Percentiles rank a stretch among this genome's conserved stretches.
phyloP scores from a whole-genome alignment of 345 rosid genomes.

The Dipteronia sinensis region DNA sequence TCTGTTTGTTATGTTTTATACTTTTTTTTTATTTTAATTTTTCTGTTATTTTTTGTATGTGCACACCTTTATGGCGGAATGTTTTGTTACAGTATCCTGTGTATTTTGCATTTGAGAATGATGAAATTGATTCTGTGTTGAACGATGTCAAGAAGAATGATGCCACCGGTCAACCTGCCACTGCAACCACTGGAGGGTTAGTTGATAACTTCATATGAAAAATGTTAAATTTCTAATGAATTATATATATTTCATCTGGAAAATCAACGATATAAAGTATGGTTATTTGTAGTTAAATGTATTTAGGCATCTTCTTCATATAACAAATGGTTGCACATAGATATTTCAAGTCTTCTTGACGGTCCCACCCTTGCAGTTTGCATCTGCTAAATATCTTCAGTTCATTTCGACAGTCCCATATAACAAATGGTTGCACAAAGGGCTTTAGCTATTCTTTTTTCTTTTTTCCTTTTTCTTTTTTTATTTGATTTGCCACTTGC shows the following conservation, averaged over 20 bases:
- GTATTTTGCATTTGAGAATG: slow-evolving; percentile 93
- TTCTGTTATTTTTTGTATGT: not conserved
- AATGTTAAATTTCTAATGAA: slow-evolving; percentile 9
- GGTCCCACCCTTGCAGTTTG: not conserved
- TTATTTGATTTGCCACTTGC: not conserved
- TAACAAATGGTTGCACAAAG: too few species aligned
- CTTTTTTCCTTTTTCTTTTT: not conserved
- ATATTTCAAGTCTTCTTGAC: not conserved
- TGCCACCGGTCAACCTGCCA: slow-evolving; percentile 86
- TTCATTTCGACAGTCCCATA: not conserved
- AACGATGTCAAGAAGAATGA: slow-evolving; percentile 87
- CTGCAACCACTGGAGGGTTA: slow-evolving; percentile 97
- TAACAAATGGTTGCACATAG: not conserved
- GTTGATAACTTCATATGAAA: slow-evolving; percentile 30
- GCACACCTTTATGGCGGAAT: slow-evolving; percentile 7
- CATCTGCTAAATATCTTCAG: slow-evolving; percentile 9
- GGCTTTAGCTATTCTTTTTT: not conserved
- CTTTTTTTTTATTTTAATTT: too few species aligned
- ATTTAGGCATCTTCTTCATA: not conserved
- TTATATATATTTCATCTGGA: not conserved
- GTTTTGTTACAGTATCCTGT: slow-evolving; percentile 75
- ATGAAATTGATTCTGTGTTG: slow-evolving; percentile 71
- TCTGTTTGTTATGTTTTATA: not conserved
- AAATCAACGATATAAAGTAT: not conserved
- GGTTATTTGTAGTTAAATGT: not conserved